Base-by-base conservation (phyloP, 2,329 filamentous ascomycete species). In the Sporothrix humicola region DNA sequence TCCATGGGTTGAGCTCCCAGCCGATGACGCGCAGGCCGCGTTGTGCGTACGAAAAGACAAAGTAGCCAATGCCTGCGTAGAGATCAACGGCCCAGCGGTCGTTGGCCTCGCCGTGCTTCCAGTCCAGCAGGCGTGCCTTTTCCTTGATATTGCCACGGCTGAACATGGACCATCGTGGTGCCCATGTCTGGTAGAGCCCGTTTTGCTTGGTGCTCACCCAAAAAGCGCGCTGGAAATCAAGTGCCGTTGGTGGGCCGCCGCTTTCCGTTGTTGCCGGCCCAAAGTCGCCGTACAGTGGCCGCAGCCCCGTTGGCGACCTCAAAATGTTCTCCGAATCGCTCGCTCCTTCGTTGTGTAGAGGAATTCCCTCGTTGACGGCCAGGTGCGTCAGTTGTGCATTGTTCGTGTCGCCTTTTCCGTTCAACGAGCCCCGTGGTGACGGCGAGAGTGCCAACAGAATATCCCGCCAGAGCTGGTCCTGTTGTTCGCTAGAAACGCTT, bases 51-150 rank as follows among this genome's bases (percentile, higher is more conserved):
- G 90, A 92, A 79, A 98, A 97, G 3, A 92, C 89, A 82, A 98
- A 98, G 82, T 98, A 98, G 5, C 95, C 95, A 76, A 98, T 97
- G 0, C 95, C 95, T 0, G 93, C 93, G 83, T 97, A 98, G 74
- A 98, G 83, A 81, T 98, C 95, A 0, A 97, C 88, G 0, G 91
- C 89, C 81, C 86, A 89, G 58, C 3, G n/a, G 72, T 59, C 9
- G 42, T 9, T 44, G 5, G 13, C 13, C 0, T n/a, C 15, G 1
- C 26, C 31, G 17, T 66, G 26, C n/a, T 13, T 50, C 77, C 90
- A 90, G 0, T 79, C 80, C 4, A 97, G 82, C 0, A 98, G 82
- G 13, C 95, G 86, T 0, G 92, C 90, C 80, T 98, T 98, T 82
- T 98, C 95, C 69, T 90, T 92, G 74, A 98, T 85, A 81, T 98